Evolutionary conservation across 768 basidiomycete species (phyloP).

Genomic region (Hericium erinaceus): DNA sequence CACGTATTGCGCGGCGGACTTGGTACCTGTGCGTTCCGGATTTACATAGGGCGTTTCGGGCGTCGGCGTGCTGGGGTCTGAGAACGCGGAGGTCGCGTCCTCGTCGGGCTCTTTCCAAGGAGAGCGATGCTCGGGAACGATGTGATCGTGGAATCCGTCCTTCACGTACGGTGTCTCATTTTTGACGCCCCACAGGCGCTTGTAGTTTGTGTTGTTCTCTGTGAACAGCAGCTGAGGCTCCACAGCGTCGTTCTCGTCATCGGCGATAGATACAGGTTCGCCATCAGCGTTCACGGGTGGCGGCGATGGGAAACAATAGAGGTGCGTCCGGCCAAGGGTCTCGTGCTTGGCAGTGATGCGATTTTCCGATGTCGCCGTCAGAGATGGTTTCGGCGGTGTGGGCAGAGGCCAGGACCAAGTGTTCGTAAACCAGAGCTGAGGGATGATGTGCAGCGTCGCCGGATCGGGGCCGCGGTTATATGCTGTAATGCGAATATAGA

Average conservation of each 20-base stretch:
- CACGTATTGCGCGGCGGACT: conserved; percentile 84
- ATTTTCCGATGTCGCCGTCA: conserved; percentile 47
- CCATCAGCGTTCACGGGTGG: conserved; percentile 76
- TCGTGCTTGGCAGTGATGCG: conserved; percentile 68
- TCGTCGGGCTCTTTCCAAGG: conserved; percentile 20
- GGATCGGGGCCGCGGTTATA: conserved; percentile 97
- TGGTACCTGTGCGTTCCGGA: conserved; percentile 82
- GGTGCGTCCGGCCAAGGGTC: conserved; percentile 61
- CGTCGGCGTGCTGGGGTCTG: conserved; percentile 31
- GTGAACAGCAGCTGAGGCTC: conserved; percentile 88
- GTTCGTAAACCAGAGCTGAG: conserved; percentile 96
- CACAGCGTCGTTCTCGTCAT: conserved; percentile 44
- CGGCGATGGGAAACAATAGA: conserved; percentile 89
- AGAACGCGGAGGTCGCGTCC: conserved; percentile 36
- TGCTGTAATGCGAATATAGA: conserved; percentile 89
- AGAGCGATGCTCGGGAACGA: conserved; percentile 75
- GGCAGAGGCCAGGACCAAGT: conserved; percentile 92
- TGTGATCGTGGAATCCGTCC: conserved; percentile 98
- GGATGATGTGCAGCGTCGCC: conserved; percentile 88
- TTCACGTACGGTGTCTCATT: conserved; percentile 84
- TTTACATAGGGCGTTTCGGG: conserved; percentile 58
- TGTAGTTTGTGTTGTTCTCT: conserved; percentile 96
- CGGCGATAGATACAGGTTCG: conserved; percentile 36
- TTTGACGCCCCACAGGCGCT: conserved; percentile 79
- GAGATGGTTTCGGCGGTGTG: conserved; percentile 54